phyloP scores from a whole-genome alignment of 1,139 yeast species.

The Candida albicans region DNA sequence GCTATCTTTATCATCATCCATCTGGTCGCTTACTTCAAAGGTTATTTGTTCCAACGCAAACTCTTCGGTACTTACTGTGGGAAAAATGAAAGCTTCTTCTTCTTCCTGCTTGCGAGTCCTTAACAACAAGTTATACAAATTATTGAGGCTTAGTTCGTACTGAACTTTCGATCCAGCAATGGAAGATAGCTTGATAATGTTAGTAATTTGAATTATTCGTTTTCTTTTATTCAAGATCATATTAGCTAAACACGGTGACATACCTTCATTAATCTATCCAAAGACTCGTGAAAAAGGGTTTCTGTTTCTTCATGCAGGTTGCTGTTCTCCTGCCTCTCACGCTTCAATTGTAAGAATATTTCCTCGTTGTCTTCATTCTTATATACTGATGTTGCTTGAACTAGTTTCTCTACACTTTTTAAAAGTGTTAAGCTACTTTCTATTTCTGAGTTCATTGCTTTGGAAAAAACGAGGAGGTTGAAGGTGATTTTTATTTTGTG shows the following conservation, averaged over 20 bases:
- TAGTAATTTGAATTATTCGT: not conserved
- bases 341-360: not conserved
- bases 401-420: constrained; percentile 2
- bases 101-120: constrained; percentile 3
- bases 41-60: constrained; percentile 8
- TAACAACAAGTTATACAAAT: constrained; percentile 9
- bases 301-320: not conserved
- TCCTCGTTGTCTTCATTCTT: constrained; percentile 3
- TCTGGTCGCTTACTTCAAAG: constrained; percentile 7
- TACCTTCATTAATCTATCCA: constrained; percentile 12
- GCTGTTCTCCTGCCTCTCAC: not conserved
- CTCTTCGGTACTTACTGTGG: constrained; percentile 2
- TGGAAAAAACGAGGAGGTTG: not conserved
- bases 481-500: not conserved
- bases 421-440: constrained; percentile 5
- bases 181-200: constrained; percentile 3
- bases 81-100: not conserved
- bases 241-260: constrained; percentile 1
- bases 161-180: constrained; percentile 2
- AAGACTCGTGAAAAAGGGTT: constrained; percentile 2
- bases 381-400: constrained; percentile 5
- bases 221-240: not conserved
- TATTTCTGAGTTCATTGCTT: constrained; percentile 10
- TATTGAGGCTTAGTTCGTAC: constrained; percentile 6
- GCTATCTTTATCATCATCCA: not conserved